Evolutionary conservation across 352 stramenopile species (phyloP), one percentile per base, ranked within the genome.

Genomic region (Globisporangium middletonii): DNA sequence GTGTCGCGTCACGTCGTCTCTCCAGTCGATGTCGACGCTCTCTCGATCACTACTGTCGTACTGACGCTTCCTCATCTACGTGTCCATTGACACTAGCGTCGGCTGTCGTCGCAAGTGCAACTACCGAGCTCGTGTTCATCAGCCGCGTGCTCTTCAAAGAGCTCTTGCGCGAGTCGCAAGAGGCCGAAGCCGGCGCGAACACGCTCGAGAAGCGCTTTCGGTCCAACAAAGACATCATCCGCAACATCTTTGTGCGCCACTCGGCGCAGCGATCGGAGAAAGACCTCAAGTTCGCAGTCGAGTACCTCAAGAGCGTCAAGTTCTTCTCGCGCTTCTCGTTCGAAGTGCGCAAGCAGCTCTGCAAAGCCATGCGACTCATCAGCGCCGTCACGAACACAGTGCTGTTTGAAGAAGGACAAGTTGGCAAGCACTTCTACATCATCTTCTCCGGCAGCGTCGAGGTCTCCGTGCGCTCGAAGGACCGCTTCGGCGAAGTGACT

Each of bases 261-360:
- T 82, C 81, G 2, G 42, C 64, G 2, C 81, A 92, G 51, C 79
- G 81, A 19, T 89, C 81, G 0, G 84, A 94, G 33, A 89, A 90
- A 56, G 84, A 94, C 53, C 60, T 94, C 45, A 94, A 92, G 50
- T 91, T 94, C 42, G 78, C 84, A 1, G 82, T 94, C 15, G 81
- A 92, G 59, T 94, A 94, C 35, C 69, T 94, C 49, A 89, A 94
- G 49, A 76, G 84, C 42, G 84, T 94, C 69, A 94, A 94, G 51
- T 94, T 94, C 45, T 94, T 94, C 52, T 79, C 81, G 18, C 75
- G 83, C 4, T 94, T 94, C 54, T 89, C 79, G 1, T 92, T 94
- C 53, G 84, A 92, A 64, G 84, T 94, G 37, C 84, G 84, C 33
- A 94, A 94, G 47, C 78, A 91, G 47, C 60, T 94, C 8, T 94